Base-by-base conservation (phyloP, 2,329 filamentous ascomycete species). In the Lasiodiplodia citricola region DNA sequence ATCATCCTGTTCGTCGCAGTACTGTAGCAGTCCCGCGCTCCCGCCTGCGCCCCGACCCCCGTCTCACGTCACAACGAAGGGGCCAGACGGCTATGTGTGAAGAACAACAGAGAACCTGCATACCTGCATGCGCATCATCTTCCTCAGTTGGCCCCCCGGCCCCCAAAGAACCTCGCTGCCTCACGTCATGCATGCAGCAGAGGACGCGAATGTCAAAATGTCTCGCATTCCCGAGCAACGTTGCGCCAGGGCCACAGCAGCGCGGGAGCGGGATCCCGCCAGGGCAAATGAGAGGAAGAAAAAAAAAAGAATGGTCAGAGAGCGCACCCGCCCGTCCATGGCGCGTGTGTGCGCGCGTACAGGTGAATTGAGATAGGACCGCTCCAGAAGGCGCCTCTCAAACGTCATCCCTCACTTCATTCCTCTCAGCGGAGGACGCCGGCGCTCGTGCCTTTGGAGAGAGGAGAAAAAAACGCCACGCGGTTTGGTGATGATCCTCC, bases 41-140 rank as follows among this genome's bases (percentile, higher is more conserved):
- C 31, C 31, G 31, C 31, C 31, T 5, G 31, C 31, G 31, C 31
- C 31, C 31, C 6, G 31, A 8, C 31, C 47, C 31, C 21, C 28
- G 51, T 52, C 60, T 64, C 60, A 64, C 60, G 38, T 64, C 60
- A 64, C 60, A 14, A 31, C 57, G 18, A 25, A 47, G 21, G n/a
- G 18, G 11, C 31, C 31, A 35, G 41, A n/a, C 16, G n/a, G 41
- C 18, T 47, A n/a, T 21, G 44, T 47, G 44, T 47, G 44, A 47
- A 47, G 44, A 47, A 47, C 44, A 10, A 47, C 23, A 60, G 41
- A 16, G 21, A 35, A 16, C 28, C 31, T 58, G 37, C 35, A 41
- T 63, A 23, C 5, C 60, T 62, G 58, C 41, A 63, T 50, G 60
- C 31, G 44, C 60, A 64, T 63, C 58, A 51, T 63, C 58, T 52